Percentiles rank a stretch among this genome's conserved stretches.
Conservation (phyloP, 225 moss, liverwort and hornwort species). For the Pleurozium schreberi region DNA sequence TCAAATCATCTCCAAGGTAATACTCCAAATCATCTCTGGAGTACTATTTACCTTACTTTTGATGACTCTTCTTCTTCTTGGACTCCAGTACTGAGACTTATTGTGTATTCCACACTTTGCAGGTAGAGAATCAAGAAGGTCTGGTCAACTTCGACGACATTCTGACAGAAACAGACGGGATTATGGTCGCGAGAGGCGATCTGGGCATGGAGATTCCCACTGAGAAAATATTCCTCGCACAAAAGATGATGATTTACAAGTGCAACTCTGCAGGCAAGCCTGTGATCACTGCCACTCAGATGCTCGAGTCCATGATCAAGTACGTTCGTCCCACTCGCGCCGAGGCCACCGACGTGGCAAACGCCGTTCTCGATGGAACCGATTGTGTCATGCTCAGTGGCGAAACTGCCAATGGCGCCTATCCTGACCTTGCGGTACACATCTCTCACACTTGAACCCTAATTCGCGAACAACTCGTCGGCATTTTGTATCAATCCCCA, state of each 20-base stretch:
- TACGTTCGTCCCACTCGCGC: conserved; percentile 88
- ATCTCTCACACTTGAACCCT: background rate
- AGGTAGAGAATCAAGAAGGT: conserved; percentile 98
- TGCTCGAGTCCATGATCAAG: conserved; percentile 96
- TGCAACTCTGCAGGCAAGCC: conserved; percentile 91
- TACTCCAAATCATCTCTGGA: too few relatives aligned
- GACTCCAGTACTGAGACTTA: background rate
- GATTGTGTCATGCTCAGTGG: conserved; percentile 98
- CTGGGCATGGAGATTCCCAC: conserved; percentile 95
- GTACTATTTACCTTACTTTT: background rate
- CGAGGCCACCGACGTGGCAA: conserved; percentile 93
- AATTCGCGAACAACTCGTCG: background rate
- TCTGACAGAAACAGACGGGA: conserved; percentile 70
- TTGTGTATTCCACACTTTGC: background rate
- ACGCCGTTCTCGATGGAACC: conserved; percentile 89
- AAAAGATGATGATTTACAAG: conserved; percentile 98
- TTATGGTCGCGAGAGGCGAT: conserved; percentile 94
- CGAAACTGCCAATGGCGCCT: conserved; percentile 83
- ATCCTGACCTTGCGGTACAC: conserved; percentile 73
- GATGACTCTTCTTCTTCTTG: background rate
- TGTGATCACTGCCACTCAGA: conserved; percentile 87
- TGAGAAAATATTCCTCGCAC: conserved; percentile 89
- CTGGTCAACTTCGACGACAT: conserved; percentile 87
- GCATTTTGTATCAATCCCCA: background rate
- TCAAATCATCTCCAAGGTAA: conserved; percentile 81